Evolutionary conservation across 371 early-diverging fungal genomes (phyloP), one percentile per base, ranked within the genome.

Genomic region (Catenaria anguillulae): DNA sequence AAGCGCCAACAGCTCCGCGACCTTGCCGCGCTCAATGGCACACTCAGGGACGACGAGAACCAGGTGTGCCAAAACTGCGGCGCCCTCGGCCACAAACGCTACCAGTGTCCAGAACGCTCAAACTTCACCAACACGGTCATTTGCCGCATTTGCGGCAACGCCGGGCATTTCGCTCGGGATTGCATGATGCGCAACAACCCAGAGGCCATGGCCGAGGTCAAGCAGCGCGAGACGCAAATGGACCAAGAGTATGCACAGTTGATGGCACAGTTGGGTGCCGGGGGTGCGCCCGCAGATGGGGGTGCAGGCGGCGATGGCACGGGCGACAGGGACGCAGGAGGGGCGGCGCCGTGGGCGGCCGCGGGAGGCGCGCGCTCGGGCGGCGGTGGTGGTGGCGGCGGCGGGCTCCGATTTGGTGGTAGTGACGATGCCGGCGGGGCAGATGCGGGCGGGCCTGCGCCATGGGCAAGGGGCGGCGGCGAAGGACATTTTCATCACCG

Each of bases 1-100:
- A 81, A 78, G 63, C 63, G 75, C 24, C 64, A 71, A 63, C 79
- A 81, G 64, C 65, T 81, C 60, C 70, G 77, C 21, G 75, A 77
- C 62, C 65, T 81, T 37, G 81, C 81, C 23, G 68, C 70, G 1
- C 62, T 80, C 29, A 80, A 80, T 69, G 81, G 81, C 33, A 77
- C 77, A 4, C 65, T 77, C 56, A 66, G 78, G 33, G 78, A 80
- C 52, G 81, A 78, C 63, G 94, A 93, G 71, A 87, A 85, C 65
- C 93, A 92, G 68, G 85, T 89, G 0, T 97, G 95, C 70, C 75
- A 82, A 61, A 92, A 93, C 73, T 97, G 97, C 70, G 97, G 97
- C 65, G 84, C 75, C 23, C 67, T 85, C 55, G 93, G 95, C 12
- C 97, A 97, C 76, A 84, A 90, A 59, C 76, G 82, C 62, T 94